Base-by-base conservation (phyloP, 257 asterid species). In the Nicotiana knightiana region DNA sequence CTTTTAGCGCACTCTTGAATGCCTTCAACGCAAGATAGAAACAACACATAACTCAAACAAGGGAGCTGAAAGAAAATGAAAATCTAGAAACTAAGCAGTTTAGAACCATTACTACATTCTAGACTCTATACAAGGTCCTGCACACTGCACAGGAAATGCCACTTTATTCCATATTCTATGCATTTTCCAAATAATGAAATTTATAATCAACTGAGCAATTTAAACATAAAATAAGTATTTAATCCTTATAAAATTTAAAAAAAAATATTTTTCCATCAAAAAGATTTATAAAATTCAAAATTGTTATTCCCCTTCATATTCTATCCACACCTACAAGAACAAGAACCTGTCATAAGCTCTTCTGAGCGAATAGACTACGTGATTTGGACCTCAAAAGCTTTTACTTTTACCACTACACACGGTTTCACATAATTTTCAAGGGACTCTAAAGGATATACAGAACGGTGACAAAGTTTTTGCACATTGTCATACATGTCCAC, bases 401-500 rank as follows among this genome's bases (percentile, higher is more conserved):
- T 43, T 46, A 71, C 1, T 71, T 46, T 21, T 71, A 71, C 11
- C 79, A 11, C 39, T 73, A 51, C 79, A 73, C 8, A 48, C 3
- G 4, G 39, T 10, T 6, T 48, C 24, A 48, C 13, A 73, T 26
- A 6, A 73, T 73, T 24, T 73, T 2, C 24, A 48, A 24, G 43
- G 43, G 13, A 73, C 79, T 73, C 16, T 3, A 26, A 48, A 30
- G 15, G 62, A 73, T 73, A 26, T 13, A 26, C 43, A 48, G 37
- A 48, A 12, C 13, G 26, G 24, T 48, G 62, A 70, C 62, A 26
- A 46, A 48, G 62, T 46, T 46, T 64, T 73, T 73, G 63, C 62
- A 51, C 43, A 67, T 16, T 76, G 81, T 1, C 91, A 16, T 90
- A 94, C 99, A 89, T 93, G 97, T 63, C 97, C 98, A 75, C 99